phyloP scores from a whole-genome alignment of 306 rosid species.

The Vachellia collinsii region DNA sequence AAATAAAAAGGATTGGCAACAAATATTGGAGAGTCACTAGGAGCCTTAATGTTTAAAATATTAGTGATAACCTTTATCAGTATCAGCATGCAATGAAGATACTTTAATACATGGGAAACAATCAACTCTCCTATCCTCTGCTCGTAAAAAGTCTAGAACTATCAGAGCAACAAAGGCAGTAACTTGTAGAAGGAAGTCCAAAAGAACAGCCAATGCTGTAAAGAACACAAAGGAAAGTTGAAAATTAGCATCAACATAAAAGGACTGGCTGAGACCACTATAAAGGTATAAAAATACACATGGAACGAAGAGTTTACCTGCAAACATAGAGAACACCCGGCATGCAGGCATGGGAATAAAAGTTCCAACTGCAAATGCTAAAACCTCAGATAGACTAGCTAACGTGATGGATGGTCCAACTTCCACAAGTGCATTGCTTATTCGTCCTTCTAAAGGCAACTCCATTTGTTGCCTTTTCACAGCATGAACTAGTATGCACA shows the following conservation, averaged over 20 bases:
- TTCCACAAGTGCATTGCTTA: constrained; percentile 96
- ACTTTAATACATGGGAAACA: constrained; percentile 87
- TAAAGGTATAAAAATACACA: constrained; percentile 28
- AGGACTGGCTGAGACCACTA: constrained; percentile 28
- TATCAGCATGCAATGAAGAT: constrained; percentile 52
- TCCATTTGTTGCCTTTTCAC: constrained; percentile 87
- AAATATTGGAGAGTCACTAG: constrained; percentile 32
- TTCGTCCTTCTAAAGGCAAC: constrained; percentile 84
- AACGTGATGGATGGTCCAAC: constrained; percentile 98
- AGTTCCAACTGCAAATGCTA: constrained; percentile 98
- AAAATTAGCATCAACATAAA: constrained; percentile 35
- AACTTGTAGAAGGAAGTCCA: constrained; percentile 97
- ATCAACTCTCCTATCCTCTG: constrained; percentile 92
- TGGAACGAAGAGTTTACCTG: constrained; percentile 56
- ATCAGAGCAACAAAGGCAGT: constrained; percentile 95
- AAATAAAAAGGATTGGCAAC: constrained; percentile 9
- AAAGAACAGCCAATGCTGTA: constrained; percentile 92
- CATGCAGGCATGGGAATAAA: constrained; percentile 99
- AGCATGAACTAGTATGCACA: constrained; percentile 97
- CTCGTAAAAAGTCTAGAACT: constrained; percentile 76
- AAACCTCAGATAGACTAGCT: constrained; percentile 93
- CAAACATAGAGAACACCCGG: constrained; percentile 99
- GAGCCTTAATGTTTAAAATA: constrained; percentile 19
- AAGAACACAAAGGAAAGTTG: constrained; percentile 43
- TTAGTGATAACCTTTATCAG: constrained; percentile 66